A percentile compares a stretch with the other conserved stretches of the same genome.
phyloP scores from a whole-genome alignment of 306 rosid species.

The Quercus wislizeni region DNA sequence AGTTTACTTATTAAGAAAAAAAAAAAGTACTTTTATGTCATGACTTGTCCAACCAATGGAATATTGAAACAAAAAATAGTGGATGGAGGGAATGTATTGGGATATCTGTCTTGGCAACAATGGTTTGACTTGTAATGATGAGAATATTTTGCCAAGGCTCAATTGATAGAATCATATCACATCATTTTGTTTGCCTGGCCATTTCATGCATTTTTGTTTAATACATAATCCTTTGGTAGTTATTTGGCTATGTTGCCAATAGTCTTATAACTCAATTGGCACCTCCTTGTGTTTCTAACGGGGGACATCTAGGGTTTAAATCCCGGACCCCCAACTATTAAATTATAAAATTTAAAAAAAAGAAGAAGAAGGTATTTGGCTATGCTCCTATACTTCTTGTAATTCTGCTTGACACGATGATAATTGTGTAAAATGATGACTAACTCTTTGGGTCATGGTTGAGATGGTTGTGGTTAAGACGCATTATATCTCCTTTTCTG shows the following conservation, averaged over 20 bases:
- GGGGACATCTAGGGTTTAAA: no score
- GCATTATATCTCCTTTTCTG: not conserved
- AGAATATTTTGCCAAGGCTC: not conserved
- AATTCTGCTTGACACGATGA: not conserved
- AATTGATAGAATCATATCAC: not conserved
- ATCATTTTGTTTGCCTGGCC: not conserved
- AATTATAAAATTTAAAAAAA: no score
- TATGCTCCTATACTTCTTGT: not conserved
- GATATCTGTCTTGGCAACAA: no score
- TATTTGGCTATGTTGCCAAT: not conserved
- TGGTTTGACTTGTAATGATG: no score
- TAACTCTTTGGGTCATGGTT: not conserved
- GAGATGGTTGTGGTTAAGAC: not conserved
- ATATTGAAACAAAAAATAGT: no score
- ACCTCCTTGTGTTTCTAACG: no score
- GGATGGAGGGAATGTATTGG: no score
- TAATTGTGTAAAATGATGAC: not conserved
- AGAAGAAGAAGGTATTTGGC: not conserved
- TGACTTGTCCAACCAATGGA: not conserved
- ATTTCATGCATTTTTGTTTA: not conserved
- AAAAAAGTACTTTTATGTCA: not conserved
- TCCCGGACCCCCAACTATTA: no score
- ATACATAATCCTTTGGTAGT: not conserved
- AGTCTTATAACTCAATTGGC: no score
- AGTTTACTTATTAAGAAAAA: not conserved